Evolutionary conservation across 225 moss, liverwort and hornwort species (phyloP), one percentile per base, ranked within the genome.

Genomic region (Pseudisothecium myosuroides): DNA sequence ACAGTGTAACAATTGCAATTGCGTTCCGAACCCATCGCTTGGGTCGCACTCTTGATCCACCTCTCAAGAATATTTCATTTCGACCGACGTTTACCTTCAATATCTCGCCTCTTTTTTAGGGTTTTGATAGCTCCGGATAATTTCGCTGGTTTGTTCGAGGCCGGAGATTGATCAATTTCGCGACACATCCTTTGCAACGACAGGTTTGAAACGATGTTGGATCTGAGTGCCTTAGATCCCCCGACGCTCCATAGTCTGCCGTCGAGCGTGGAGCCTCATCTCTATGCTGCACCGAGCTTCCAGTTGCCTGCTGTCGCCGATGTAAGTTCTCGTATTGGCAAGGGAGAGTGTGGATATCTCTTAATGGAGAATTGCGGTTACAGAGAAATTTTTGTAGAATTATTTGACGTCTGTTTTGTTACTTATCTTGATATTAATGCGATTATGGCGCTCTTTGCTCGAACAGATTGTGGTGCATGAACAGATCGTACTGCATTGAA

Each of bases 221-320:
- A 96, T 91, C 86, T 96, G 41, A 92, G 93, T 73, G 94, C 90
- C 27, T 89, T 95, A 32, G 95, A 96, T 59, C 93, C 96, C 14
- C 85, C 91, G 43, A 92, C 94, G 43, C 92, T 96, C 90, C 94
- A 92, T 34, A 83, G 86, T 84, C 68, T 88, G 61, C 92, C 80
- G 47, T 77, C 18, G 62, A 65, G 37, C 81, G 92, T 92, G 88
- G 83, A 87, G 87, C 91, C 89, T 52, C 52, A 93, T 49, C 58
- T 92, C 71, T 76, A 87, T 91, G 87, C 92, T 82, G 63, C 90
- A 17, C 94, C 94, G 8, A 89, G 81, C 76, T 97, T 95, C 90
- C 90, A 92, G 87, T 91, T 97, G 80, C 96, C 95, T 69, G 89
- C 94, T 4, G 96, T 96, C 32, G 80, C 89, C n/a, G 96, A 97